Conservation (phyloP, 2,329 filamentous ascomycete species). For the Penicillium vulpinum region DNA sequence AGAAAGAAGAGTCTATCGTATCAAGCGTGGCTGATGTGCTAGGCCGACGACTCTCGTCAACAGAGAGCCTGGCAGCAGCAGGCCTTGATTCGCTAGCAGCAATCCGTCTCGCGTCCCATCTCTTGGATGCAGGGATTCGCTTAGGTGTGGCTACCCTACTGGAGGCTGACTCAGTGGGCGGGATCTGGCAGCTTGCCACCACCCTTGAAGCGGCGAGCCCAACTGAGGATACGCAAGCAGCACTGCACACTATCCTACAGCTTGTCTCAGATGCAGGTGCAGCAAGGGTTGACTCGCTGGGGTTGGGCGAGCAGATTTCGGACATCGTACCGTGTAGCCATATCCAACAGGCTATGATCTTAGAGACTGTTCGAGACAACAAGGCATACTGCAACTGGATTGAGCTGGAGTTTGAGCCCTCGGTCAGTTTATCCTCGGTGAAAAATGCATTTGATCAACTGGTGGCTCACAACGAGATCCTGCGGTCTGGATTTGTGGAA, state of each 20-base stretch:
- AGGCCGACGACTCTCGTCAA: conserved; percentile 35
- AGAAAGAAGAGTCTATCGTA: conserved; percentile 38
- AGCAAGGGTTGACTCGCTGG: conserved; percentile 45
- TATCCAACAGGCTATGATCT: conserved; percentile 77
- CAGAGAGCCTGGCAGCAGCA: conserved; percentile 51
- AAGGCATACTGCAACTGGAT: conserved; percentile 77
- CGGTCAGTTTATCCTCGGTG: conserved; percentile 44
- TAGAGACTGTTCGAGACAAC: conserved; percentile 64
- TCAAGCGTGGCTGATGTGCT: conserved; percentile 47
- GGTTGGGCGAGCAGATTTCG: conserved; percentile 25
- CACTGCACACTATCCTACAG: conserved; percentile 19
- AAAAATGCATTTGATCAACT: conserved; percentile 53
- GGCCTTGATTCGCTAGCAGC: conserved; percentile 68
- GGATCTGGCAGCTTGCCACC: conserved; percentile 37
- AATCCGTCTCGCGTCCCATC: conserved; percentile 63
- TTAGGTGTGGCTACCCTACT: conserved; percentile 64
- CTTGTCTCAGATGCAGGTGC: conserved; percentile 30
- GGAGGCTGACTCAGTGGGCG: conserved; percentile 51
- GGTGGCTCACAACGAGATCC: conserved; percentile 60
- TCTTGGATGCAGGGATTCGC: conserved; percentile 59
- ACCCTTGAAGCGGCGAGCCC: conserved; percentile 15
- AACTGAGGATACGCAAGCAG: conserved; percentile 19
- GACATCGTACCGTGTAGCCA: conserved; percentile 64
- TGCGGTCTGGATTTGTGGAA: conserved; percentile 73
- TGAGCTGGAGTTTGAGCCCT: conserved; percentile 57